Percentiles rank a stretch among this genome's conserved stretches.
Conservation (phyloP, 352 stramenopile genomes). For the Blastocystis hominis region DNA sequence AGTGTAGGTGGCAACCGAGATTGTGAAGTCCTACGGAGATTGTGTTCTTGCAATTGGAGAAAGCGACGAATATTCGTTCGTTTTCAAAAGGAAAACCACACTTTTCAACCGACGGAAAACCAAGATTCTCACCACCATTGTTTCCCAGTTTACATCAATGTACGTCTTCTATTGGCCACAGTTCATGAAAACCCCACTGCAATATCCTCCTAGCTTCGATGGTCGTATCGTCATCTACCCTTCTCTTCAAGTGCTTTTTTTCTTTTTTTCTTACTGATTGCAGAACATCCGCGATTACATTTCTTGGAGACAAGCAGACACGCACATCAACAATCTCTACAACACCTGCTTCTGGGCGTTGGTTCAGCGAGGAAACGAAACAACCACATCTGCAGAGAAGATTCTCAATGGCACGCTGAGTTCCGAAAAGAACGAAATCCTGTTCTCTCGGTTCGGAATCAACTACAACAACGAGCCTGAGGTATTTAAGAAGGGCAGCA, state of each 20-base stretch:
- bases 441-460: slow-evolving; percentile 63
- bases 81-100: slow-evolving; percentile 60
- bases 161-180: slow-evolving; percentile 64
- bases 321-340: slow-evolving; percentile 65
- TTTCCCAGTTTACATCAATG: slow-evolving; percentile 62
- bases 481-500: slow-evolving; percentile 57
- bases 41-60: slow-evolving; percentile 63
- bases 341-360: slow-evolving; percentile 64
- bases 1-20: slow-evolving; percentile 49
- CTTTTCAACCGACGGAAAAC: slow-evolving; percentile 60
- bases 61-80: slow-evolving; percentile 64
- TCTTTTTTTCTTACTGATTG: not conserved
- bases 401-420: slow-evolving; percentile 59
- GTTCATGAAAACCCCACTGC: slow-evolving; percentile 59
- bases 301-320: slow-evolving; percentile 63
- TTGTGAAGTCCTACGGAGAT: slow-evolving; percentile 62
- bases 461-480: slow-evolving; percentile 64
- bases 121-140: slow-evolving; percentile 63
- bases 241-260: slow-evolving; percentile 48
- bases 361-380: slow-evolving; percentile 59
- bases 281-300: slow-evolving; percentile 64
- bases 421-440: slow-evolving; percentile 64
- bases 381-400: slow-evolving; percentile 59
- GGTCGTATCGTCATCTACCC: slow-evolving; percentile 62
- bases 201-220: slow-evolving; percentile 62